phyloP scores from a whole-genome alignment of 805 yeast genomes.

The Yarrowia keelungensis region DNA sequence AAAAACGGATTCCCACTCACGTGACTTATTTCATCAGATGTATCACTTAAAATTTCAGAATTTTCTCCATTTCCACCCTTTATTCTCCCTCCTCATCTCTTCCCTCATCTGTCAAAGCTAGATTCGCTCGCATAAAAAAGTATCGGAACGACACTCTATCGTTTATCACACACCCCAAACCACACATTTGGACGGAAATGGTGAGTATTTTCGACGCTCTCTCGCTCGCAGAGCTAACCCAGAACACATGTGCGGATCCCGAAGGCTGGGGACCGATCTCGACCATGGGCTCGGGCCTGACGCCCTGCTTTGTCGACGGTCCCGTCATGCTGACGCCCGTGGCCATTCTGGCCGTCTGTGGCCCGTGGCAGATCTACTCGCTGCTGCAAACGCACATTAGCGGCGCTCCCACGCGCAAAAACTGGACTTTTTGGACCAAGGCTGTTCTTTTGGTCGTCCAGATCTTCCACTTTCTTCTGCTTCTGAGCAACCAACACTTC shows the following conservation, averaged over 20 bases:
- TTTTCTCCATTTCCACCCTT: not conserved
- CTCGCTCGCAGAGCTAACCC: not conserved
- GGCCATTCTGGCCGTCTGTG: slow-evolving; percentile 46
- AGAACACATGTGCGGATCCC: slow-evolving; percentile 39
- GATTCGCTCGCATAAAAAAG: slow-evolving; percentile 32
- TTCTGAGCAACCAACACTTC: slow-evolving; percentile 40
- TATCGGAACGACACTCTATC: not conserved
- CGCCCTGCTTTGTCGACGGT: slow-evolving; percentile 54
- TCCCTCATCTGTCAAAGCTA: slow-evolving; percentile 1
- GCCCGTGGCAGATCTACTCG: slow-evolving; percentile 45
- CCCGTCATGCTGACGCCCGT: slow-evolving; percentile 47
- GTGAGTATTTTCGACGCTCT: not conserved
- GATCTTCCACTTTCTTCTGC: slow-evolving; percentile 39
- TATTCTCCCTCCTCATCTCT: not conserved
- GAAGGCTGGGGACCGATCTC: slow-evolving; percentile 53
- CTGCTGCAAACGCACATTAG: slow-evolving; percentile 42
- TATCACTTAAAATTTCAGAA: too few relatives aligned
- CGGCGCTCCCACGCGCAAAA: slow-evolving; percentile 43
- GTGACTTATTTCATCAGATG: too few relatives aligned
- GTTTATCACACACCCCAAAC: slow-evolving; percentile 4
- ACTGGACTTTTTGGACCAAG: slow-evolving; percentile 45
- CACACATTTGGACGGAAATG: slow-evolving; percentile 31
- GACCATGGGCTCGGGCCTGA: slow-evolving; percentile 45
- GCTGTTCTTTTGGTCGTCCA: slow-evolving; percentile 43
- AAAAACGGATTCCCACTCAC: too few relatives aligned